Base-by-base conservation (phyloP, 2,329 filamentous ascomycete genomes). In the Shiraia bambusicola region DNA sequence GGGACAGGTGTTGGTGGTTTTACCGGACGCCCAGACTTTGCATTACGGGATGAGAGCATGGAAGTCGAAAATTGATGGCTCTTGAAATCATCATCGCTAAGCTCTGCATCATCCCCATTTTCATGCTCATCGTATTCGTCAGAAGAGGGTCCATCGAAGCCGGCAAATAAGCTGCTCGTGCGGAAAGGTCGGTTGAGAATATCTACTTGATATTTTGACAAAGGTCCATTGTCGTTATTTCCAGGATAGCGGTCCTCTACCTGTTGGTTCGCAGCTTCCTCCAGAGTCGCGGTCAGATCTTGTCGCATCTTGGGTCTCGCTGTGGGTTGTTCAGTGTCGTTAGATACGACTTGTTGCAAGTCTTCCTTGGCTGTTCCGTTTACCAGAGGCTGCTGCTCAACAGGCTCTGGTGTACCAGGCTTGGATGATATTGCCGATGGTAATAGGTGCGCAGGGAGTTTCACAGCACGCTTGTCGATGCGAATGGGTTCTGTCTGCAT, bases 401-500 rank as follows among this genome's bases (percentile, higher is more conserved):
- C 46, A 26, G 51, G 37, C 33, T 68, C 65, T 6, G 69, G 67
- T 24, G 71, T 71, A 8, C 69, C 65, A 26, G 76, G 73, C 42
- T 75, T 69, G 37, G 77, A 78, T n/a, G 72, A 72, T 47, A 95
- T 86, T 13, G 84, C 77, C 1, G 88, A 92, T 1, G 90, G 89
- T 41, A 90, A 82, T 25, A 95, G 76, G 61, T 93, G 87, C 2
- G 82, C 74, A 11, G 89, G 88, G 17, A 95, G 75, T 52, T 83
- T 84, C 47, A 86, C 81, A 31, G 88, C 73, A 47, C 90, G 81
- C 70, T 82, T 81, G 61, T 95, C 91, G 5, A 94, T 81, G 40
- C 88, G 81, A 43, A 97, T 96, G 45, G 88, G 87, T 55, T 97
- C 91, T 0, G 93, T 98, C 72, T 98, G 93, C 43, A 91, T 78